A percentile compares a stretch with the other conserved stretches of the same genome.
Conservation (phyloP, 768 basidiomycete genomes). For the Roridomyces roridus region DNA sequence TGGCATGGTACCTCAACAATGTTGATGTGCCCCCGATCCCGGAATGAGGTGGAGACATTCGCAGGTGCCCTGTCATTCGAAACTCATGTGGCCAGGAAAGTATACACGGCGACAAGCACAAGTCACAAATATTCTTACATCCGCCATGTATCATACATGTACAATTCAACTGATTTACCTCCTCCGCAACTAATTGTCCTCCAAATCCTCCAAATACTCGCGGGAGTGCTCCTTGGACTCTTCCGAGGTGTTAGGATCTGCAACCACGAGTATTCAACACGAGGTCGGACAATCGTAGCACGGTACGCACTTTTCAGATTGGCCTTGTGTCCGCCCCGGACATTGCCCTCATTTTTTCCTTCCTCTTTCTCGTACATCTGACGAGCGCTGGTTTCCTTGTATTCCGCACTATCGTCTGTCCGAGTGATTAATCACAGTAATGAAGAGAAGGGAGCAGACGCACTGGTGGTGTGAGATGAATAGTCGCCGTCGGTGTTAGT, state of each 20-base stretch:
- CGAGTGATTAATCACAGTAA: too few relatives aligned
- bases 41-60: too few relatives aligned
- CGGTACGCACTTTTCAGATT: constrained; percentile 51
- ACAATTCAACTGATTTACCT: too few relatives aligned
- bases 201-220: constrained; percentile 44
- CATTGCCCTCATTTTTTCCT: constrained; percentile 43
- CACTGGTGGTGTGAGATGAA: not conserved
- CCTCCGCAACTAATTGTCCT: too few relatives aligned
- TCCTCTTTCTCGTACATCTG: constrained; percentile 13
- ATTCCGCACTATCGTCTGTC: too few relatives aligned
- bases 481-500: constrained; percentile 12
- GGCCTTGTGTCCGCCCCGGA: constrained; percentile 64
- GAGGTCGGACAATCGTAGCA: not conserved
- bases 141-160: too few relatives aligned
- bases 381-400: constrained; percentile 34
- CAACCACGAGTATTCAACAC: not conserved
- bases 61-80: too few relatives aligned
- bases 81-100: too few relatives aligned
- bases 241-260: constrained; percentile 53
- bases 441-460: too few relatives aligned
- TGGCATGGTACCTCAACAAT: constrained; percentile 10
- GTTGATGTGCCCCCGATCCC: constrained; percentile 12
- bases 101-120: too few relatives aligned
- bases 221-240: constrained; percentile 56
- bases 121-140: too few relatives aligned